phyloP scores from a whole-genome alignment of 1,139 yeast genomes.

The Yamadazyma oceani region DNA sequence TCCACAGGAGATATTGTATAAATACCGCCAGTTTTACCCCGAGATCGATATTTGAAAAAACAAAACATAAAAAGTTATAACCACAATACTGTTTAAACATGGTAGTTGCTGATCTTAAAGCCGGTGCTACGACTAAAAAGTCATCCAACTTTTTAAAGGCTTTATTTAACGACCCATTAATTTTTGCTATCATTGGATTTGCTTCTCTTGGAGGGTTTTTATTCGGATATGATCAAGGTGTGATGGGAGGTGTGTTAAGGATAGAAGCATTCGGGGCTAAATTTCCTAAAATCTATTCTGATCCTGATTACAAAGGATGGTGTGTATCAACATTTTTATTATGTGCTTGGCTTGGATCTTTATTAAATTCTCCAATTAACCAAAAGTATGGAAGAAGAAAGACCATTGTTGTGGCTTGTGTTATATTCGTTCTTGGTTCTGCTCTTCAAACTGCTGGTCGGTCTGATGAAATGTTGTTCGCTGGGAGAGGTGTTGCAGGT shows the following conservation, averaged over 20 bases:
- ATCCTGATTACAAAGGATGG: slow-evolving; percentile 24
- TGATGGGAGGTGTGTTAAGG: slow-evolving; percentile 66
- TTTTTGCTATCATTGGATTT: slow-evolving; percentile 18
- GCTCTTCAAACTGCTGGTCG: slow-evolving; percentile 31
- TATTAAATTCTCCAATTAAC: slow-evolving; percentile 21
- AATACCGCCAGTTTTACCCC: too few species aligned
- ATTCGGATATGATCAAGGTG: slow-evolving; percentile 79
- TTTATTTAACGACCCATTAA: slow-evolving; percentile 14
- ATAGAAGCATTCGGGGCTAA: slow-evolving; percentile 27
- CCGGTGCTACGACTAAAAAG: background rate
- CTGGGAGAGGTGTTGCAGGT: slow-evolving; percentile 26
- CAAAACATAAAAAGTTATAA: too few species aligned
- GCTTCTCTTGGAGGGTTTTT: slow-evolving; percentile 26
- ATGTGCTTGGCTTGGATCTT: slow-evolving; percentile 25
- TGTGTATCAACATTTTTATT: slow-evolving; percentile 23
- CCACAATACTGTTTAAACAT: too few species aligned
- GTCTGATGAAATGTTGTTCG: slow-evolving; percentile 19
- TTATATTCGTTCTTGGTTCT: slow-evolving; percentile 32
- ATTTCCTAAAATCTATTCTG: slow-evolving; percentile 19
- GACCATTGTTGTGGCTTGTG: slow-evolving; percentile 27
- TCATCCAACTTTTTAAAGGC: slow-evolving; percentile 5
- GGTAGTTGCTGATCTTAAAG: background rate
- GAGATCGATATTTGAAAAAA: too few species aligned
- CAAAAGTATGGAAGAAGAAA: slow-evolving; percentile 34
- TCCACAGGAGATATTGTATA: too few species aligned